Base-by-base conservation (phyloP, 345 rosid genomes). In the Citrus glauca region DNA sequence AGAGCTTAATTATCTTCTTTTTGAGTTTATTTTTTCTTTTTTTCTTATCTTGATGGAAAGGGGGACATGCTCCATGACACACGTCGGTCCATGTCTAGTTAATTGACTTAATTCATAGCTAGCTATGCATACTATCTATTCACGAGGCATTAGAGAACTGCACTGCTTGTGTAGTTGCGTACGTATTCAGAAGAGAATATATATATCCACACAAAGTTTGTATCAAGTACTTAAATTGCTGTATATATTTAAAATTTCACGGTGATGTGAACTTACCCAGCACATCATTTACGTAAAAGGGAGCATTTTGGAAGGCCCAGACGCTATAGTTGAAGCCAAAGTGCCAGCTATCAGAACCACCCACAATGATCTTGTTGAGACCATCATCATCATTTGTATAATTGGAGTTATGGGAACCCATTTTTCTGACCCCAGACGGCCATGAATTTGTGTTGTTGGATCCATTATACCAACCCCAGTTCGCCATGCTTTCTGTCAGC, bases 301-400 rank as follows among this genome's bases (percentile, higher is more conserved):
- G 95, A 4, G 84, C 88, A 17, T 80, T 86, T 25, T 88, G 79
- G 45, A 78, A 50, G 42, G 97, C 92, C 98, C 97, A 91, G 4
- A 79, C 74, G 1, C 80, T 63, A 80, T 94, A 93, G 62, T 90
- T 86, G 57, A 89, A 57, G 33, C 97, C 97, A 28, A 85, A 90
- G 2, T 45, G 82, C 97, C 95, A 93, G 28, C 81, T 81, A 11
- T 89, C 81, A 25, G 91, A 85, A 22, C 94, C 94, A 20, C 94
- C 98, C 0, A 91, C 94, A 7, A 83, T 53, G 75, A 90, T 80
- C 78, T 83, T 89, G 9, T 72, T 86, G 33, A 89, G 82, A 37
- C 37, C 64, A 32, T 48, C 69, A 38, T 55, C 45, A 13, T 11
- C 50, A 10, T 0, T 45, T 6, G 84, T 77, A 24, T 61, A 67